phyloP scores from a whole-genome alignment of 345 rosid species.

The Hirschfeldia incana region DNA sequence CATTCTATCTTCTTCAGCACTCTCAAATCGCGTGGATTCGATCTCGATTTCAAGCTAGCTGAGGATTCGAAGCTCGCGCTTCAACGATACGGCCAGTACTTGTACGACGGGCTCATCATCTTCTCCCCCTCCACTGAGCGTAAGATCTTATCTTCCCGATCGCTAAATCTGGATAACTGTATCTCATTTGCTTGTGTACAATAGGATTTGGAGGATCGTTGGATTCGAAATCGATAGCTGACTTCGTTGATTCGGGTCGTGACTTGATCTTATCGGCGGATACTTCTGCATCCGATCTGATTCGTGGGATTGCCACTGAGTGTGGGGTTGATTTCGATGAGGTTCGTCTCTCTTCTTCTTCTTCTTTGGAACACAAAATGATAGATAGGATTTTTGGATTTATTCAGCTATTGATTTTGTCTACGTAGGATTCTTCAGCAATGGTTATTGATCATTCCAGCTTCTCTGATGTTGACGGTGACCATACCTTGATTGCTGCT shows the following conservation, averaged over 20 bases:
- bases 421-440: slow-evolving; percentile 55
- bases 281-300: slow-evolving; percentile 59
- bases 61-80: slow-evolving; percentile 59
- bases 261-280: slow-evolving; percentile 66
- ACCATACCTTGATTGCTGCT: slow-evolving; percentile 62
- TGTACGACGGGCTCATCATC: slow-evolving; percentile 50
- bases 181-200: no score
- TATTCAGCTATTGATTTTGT: slow-evolving; percentile 7
- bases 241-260: slow-evolving; percentile 58
- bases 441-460: slow-evolving; percentile 63
- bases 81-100: slow-evolving; percentile 64
- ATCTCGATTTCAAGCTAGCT: slow-evolving; percentile 54
- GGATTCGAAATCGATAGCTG: slow-evolving; percentile 56
- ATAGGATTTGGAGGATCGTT: slow-evolving; percentile 48
- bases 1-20: slow-evolving; percentile 39
- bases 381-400: slow-evolving; percentile 1
- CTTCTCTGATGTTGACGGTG: slow-evolving; percentile 50
- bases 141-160: no score
- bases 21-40: no score
- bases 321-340: slow-evolving; percentile 76
- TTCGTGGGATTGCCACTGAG: slow-evolving; percentile 54
- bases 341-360: slow-evolving; percentile 37
- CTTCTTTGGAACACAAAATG: not conserved
- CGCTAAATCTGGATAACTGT: no score
- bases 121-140: no score